Evolutionary conservation across 176 grass and related monocot genomes (phyloP).

Genomic region (Melocanna baccifera): DNA sequence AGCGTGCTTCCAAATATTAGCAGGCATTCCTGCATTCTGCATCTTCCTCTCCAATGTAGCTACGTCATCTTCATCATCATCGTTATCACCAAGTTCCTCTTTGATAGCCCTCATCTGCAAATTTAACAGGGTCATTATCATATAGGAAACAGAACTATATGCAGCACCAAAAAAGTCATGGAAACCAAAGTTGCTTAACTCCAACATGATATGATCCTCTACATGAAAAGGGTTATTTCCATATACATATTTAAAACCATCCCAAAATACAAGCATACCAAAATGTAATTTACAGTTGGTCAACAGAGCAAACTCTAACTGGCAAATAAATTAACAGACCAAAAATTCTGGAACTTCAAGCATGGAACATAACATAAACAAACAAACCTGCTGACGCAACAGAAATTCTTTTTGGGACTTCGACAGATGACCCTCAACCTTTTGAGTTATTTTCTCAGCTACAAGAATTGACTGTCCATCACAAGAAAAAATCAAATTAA

Average conservation of each 20-base stretch:
- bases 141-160: constrained; percentile 25
- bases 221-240: not conserved
- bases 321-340: not conserved
- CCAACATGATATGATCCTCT: not conserved
- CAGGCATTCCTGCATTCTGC: constrained; percentile 95
- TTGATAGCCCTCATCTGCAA: constrained; percentile 96
- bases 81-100: constrained; percentile 95
- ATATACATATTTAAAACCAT: not conserved
- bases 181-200: not conserved
- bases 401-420: constrained; percentile 99
- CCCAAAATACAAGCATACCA: not conserved
- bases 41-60: constrained; percentile 97
- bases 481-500: constrained; percentile 9
- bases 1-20: constrained; percentile 97
- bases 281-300: constrained; percentile 6
- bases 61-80: constrained; percentile 96
- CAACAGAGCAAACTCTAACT: not conserved
- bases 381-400: constrained; percentile 80
- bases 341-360: not conserved
- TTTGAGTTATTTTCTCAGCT: constrained; percentile 99
- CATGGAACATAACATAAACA: not conserved
- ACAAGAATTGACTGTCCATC: constrained; percentile 86
- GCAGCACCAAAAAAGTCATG: not conserved
- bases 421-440: constrained; percentile 93
- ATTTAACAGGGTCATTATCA: not conserved